These are phyloP conservation scores for Erodium trifolium DNA, from an alignment of 441 rosid species.

Conservation along the genomic window DNA sequence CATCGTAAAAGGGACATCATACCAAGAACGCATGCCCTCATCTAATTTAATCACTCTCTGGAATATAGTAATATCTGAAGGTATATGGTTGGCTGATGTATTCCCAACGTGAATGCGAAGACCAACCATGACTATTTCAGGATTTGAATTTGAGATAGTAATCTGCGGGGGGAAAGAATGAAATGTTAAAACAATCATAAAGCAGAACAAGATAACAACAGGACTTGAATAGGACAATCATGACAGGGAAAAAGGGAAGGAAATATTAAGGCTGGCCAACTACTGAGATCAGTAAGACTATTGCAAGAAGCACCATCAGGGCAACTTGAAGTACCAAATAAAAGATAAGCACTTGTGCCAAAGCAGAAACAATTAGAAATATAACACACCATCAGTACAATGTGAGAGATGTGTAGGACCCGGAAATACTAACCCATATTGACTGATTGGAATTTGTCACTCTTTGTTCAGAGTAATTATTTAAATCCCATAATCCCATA, in stretches of 20 bases:
- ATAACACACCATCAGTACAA: not conserved
- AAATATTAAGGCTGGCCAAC: not conserved
- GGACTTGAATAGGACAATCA: not conserved
- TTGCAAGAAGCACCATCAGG: not conserved
- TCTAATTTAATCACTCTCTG: constrained; percentile 95
- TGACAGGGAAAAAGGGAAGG: not conserved
- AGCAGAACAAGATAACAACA: not conserved
- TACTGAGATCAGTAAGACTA: not conserved
- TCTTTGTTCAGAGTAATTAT: not conserved
- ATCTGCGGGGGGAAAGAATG: constrained; percentile 43
- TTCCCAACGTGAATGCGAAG: constrained; percentile 95
- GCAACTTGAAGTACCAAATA: not conserved
- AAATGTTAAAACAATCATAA: constrained; percentile 9
- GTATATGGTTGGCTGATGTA: constrained; percentile 87
- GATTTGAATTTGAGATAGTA: constrained; percentile 88
- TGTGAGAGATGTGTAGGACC: not conserved
- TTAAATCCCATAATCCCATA: not conserved
- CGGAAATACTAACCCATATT: not conserved
- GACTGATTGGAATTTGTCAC: constrained; percentile 2
- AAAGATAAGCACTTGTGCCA: not conserved
- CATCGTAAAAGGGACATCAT: constrained; percentile 95
- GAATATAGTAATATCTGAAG: constrained; percentile 82
- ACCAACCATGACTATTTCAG: constrained; percentile 98
- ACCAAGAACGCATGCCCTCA: constrained; percentile 98
- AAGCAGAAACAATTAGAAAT: constrained; percentile 4